Conservation (phyloP, 1,139 yeast genomes). For the Yamadazyma sp. region DNA sequence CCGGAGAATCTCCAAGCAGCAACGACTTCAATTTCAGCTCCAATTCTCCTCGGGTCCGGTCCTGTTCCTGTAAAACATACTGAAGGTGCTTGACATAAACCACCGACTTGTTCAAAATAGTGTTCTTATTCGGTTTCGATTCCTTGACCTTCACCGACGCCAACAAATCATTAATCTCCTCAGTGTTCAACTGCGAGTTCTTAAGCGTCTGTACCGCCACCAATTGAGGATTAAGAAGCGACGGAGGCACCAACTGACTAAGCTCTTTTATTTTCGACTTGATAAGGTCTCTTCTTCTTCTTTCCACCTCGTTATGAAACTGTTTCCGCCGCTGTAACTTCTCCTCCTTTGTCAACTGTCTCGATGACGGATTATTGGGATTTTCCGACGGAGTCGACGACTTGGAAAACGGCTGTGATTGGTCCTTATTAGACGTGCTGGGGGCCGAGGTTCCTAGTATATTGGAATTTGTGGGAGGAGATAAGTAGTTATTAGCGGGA, state of each 20-base stretch:
- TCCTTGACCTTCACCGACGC: constrained; percentile 54
- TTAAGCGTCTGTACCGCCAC: constrained; percentile 48
- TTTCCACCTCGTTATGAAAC: constrained; percentile 79
- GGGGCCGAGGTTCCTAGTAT: constrained; percentile 31
- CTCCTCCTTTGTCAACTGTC: constrained; percentile 64
- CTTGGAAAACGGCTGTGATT: constrained; percentile 2
- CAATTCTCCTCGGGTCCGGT: constrained; percentile 22
- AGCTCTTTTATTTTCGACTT: constrained; percentile 74
- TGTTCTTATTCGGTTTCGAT: constrained; percentile 69
- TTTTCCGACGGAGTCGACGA: constrained; percentile 12
- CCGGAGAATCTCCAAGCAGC: constrained; percentile 8
- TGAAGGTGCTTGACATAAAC: constrained; percentile 62
- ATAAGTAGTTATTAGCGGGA: constrained; percentile 20
- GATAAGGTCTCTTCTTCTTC: constrained; percentile 75
- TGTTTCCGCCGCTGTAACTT: constrained; percentile 69
- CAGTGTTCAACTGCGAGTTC: constrained; percentile 29
- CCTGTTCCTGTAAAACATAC: constrained; percentile 42
- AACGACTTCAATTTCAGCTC: constrained; percentile 17
- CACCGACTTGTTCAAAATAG: constrained; percentile 65
- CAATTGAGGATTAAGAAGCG: constrained; percentile 53
- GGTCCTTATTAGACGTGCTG: constrained; percentile 7
- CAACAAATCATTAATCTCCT: constrained; percentile 39
- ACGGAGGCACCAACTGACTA: constrained; percentile 71
- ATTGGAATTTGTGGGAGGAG: constrained; percentile 23
- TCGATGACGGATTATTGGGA: constrained; percentile 24